A percentile compares a stretch with the other conserved stretches of the same genome.
Conservation (phyloP, 2,329 filamentous ascomycete species). For the Ceratocystis albifundus region DNA sequence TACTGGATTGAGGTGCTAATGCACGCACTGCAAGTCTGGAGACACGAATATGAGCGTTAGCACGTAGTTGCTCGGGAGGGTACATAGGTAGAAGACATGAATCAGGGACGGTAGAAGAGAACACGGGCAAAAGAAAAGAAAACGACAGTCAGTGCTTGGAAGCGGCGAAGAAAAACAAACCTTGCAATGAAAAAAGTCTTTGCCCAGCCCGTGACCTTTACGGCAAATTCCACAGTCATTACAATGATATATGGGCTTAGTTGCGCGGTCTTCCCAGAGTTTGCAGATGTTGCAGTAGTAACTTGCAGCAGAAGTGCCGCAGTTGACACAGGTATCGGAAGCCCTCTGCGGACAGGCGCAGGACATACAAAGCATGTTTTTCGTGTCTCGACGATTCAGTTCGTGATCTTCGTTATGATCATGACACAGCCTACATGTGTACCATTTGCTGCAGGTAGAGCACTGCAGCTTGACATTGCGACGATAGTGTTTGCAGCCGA, state of each 20-base stretch:
- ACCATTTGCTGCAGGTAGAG: slow-evolving; percentile 79
- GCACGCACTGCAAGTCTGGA: slow-evolving; percentile 78
- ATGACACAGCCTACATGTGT: slow-evolving; percentile 90
- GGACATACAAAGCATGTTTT: slow-evolving; percentile 95
- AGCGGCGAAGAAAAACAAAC: slow-evolving; percentile 36
- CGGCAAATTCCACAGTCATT: slow-evolving; percentile 92
- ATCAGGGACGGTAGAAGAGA: background rate
- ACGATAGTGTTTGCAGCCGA: slow-evolving; percentile 88
- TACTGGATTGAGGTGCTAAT: slow-evolving; percentile 77
- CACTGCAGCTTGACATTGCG: slow-evolving; percentile 95
- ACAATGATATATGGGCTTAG: slow-evolving; percentile 92
- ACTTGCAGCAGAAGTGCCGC: slow-evolving; percentile 64
- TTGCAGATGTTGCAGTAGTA: slow-evolving; percentile 95
- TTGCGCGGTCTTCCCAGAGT: slow-evolving; percentile 87
- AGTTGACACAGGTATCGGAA: slow-evolving; percentile 64
- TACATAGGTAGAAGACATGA: background rate
- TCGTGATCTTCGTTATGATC: slow-evolving; percentile 69
- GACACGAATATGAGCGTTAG: slow-evolving; percentile 22
- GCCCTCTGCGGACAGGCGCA: slow-evolving; percentile 77
- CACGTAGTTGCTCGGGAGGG: background rate
- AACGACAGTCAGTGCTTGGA: background rate
- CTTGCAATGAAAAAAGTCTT: slow-evolving; percentile 98
- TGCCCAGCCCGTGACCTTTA: slow-evolving; percentile 78
- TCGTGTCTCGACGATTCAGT: slow-evolving; percentile 70
- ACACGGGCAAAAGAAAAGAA: background rate